These are phyloP conservation scores for Mortierella sp. DNA, from an alignment of 371 early-diverging fungal genomes.

Conservation along the genomic window DNA sequence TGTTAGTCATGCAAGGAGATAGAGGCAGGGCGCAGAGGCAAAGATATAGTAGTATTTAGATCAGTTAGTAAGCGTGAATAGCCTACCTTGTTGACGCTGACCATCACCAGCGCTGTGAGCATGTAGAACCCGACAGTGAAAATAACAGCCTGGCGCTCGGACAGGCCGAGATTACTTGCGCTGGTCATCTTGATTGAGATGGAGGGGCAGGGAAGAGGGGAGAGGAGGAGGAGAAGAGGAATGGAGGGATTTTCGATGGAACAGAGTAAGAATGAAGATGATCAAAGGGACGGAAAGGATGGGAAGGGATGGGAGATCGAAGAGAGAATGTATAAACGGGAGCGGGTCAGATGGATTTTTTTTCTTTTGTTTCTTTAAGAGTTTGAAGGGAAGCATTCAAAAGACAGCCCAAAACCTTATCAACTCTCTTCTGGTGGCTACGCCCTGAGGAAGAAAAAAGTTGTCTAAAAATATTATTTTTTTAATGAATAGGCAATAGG, in stretches of 20 bases:
- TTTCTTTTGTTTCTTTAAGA: too few species aligned
- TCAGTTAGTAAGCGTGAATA: too few species aligned
- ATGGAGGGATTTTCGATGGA: too few species aligned
- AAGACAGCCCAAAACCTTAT: too few species aligned
- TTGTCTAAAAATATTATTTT: too few species aligned
- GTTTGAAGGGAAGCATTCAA: not conserved
- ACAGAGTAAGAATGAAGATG: not conserved
- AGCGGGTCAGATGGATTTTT: too few species aligned
- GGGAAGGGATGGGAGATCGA: not conserved
- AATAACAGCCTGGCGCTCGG: slow-evolving; percentile 48
- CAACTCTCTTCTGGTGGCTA: too few species aligned
- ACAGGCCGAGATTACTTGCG: slow-evolving; percentile 31
- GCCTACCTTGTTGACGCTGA: slow-evolving; percentile 64
- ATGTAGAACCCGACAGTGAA: slow-evolving; percentile 63
- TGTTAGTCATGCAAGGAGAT: slow-evolving; percentile 6
- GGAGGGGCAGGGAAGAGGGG: not conserved
- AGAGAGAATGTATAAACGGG: too few species aligned
- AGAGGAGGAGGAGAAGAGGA: not conserved
- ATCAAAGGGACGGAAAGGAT: not conserved
- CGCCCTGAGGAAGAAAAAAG: too few species aligned
- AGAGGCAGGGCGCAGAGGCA: slow-evolving; percentile 8
- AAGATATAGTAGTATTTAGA: too few species aligned
- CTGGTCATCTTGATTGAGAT: slow-evolving; percentile 1
- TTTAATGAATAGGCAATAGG: too few species aligned
- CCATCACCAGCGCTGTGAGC: slow-evolving; percentile 62